phyloP scores from a whole-genome alignment of 139 green algal genomes.

The Micromonas commoda region DNA sequence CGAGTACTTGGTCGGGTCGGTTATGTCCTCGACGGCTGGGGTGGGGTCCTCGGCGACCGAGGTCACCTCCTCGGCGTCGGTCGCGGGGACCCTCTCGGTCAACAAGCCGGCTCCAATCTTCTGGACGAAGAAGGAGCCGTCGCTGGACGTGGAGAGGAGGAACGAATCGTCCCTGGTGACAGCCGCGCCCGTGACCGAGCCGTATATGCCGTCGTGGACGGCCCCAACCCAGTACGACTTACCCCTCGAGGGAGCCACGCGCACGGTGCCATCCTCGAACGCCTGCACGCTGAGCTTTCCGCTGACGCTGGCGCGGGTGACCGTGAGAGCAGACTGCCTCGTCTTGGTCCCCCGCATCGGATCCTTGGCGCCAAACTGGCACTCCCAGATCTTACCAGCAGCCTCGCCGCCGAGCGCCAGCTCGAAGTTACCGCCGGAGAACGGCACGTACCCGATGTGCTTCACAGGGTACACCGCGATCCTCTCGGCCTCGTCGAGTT shows the following conservation, averaged over 20 bases:
- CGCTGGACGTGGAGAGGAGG: slow-evolving; percentile 46
- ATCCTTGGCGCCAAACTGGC: slow-evolving; percentile 2
- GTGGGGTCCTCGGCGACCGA: slow-evolving; percentile 12
- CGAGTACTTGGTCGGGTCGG: slow-evolving; percentile 43
- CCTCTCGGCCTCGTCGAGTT: slow-evolving; percentile 30
- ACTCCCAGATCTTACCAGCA: slow-evolving; percentile 8
- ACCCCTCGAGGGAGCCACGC: neutral
- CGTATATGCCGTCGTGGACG: slow-evolving; percentile 51
- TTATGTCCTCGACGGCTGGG: slow-evolving; percentile 40
- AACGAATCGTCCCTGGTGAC: slow-evolving; percentile 58
- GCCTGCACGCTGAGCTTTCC: slow-evolving; percentile 27
- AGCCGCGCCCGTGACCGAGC: slow-evolving; percentile 41
- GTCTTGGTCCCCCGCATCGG: neutral
- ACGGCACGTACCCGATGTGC: neutral
- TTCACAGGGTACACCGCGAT: neutral
- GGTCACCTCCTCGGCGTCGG: neutral
- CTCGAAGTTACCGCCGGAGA: slow-evolving; percentile 17
- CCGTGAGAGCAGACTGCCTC: neutral
- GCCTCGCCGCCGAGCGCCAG: slow-evolving; percentile 16
- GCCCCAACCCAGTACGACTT: slow-evolving; percentile 40
- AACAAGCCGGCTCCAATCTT: neutral
- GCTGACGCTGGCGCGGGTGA: neutral
- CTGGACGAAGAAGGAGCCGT: slow-evolving; percentile 48
- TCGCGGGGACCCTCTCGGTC: neutral
- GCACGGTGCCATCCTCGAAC: slow-evolving; percentile 31